phyloP scores from a whole-genome alignment of 176 grass and related monocot species.

The Triticum turgidum region DNA sequence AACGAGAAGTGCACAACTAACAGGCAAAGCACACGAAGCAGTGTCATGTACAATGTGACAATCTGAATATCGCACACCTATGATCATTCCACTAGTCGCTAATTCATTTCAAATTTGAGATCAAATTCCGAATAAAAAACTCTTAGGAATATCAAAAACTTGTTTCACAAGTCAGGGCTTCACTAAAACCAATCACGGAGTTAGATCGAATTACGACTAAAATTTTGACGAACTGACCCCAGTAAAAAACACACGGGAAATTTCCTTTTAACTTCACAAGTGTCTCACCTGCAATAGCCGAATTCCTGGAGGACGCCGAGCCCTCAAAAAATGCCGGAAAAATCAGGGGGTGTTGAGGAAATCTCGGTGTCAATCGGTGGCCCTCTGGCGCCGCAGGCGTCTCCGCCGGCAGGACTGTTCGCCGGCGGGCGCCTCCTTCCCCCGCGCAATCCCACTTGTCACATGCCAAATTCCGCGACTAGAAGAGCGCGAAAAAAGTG shows the following conservation, averaged over 20 bases:
- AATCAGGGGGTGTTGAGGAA: background rate
- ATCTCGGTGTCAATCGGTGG: constrained; percentile 11
- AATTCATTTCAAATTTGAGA: background rate
- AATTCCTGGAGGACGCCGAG: constrained; percentile 8
- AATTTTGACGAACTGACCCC: background rate
- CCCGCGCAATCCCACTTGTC: constrained; percentile 3
- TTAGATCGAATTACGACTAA: background rate
- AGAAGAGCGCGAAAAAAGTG: background rate
- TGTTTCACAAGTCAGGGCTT: background rate
- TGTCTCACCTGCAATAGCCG: constrained; percentile 30
- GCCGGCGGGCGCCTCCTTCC: constrained; percentile 28
- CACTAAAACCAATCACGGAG: background rate
- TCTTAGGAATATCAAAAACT: background rate
- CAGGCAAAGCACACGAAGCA: background rate
- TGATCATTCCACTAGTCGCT: background rate
- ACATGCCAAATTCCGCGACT: constrained; percentile 45
- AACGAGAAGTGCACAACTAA: background rate
- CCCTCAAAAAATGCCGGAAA: background rate
- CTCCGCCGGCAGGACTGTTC: background rate
- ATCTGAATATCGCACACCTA: background rate
- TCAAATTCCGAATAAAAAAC: background rate
- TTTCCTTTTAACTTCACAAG: background rate
- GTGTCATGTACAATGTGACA: background rate
- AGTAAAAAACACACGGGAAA: background rate
- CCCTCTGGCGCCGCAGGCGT: background rate